A percentile compares a stretch with the other conserved stretches of the same genome.
These are phyloP conservation scores for Suillus cothurnatus DNA, from an alignment of 768 basidiomycete genomes.

Conservation along the genomic window DNA sequence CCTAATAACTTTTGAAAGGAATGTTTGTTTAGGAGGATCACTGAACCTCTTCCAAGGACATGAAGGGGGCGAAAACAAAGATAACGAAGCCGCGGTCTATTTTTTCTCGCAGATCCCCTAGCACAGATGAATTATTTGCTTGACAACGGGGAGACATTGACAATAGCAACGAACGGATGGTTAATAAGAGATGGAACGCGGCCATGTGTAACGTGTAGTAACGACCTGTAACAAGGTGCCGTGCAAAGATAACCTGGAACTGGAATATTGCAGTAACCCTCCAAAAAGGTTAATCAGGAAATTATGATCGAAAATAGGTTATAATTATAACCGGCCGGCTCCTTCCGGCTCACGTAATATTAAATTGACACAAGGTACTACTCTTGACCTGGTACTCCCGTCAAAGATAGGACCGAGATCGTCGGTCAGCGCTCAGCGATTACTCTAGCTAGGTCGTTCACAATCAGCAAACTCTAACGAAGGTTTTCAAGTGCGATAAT, in stretches of 20 bases:
- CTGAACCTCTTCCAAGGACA: neutral
- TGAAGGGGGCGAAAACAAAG: slow-evolving; percentile 1
- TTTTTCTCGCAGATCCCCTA: neutral
- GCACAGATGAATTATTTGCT: slow-evolving; percentile 9
- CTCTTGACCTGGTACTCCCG: too few species aligned
- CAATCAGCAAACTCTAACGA: too few species aligned
- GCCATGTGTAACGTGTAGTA: neutral
- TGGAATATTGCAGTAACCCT: neutral
- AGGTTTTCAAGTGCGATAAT: too few species aligned
- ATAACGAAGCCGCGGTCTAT: neutral
- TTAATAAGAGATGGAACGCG: neutral
- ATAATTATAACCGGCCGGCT: neutral
- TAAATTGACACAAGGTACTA: too few species aligned
- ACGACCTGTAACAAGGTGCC: neutral
- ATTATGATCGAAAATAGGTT: neutral
- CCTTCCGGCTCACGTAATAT: too few species aligned
- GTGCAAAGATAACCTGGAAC: neutral
- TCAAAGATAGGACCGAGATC: too few species aligned
- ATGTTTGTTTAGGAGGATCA: neutral
- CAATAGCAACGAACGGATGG: slow-evolving; percentile 5
- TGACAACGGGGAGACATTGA: slow-evolving; percentile 11
- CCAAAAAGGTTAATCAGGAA: neutral
- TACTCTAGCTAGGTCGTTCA: too few species aligned
- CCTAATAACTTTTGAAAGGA: neutral
- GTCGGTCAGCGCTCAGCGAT: too few species aligned